Evolutionary conservation across 371 early-diverging fungal genomes (phyloP).

Genomic region (Sporodiniella umbellata): DNA sequence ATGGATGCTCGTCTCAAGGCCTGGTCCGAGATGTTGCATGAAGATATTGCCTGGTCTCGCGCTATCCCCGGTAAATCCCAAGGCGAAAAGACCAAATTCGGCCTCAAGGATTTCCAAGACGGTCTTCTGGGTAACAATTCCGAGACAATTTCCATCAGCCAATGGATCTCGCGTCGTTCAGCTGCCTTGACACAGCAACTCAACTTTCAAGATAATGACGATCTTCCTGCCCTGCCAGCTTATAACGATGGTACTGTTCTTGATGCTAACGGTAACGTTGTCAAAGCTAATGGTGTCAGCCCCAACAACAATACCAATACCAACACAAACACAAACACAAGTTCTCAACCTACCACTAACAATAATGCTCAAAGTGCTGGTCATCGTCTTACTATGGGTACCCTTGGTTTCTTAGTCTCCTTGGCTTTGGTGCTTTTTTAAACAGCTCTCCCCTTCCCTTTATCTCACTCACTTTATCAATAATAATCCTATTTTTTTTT

Average conservation of each 20-base stretch:
- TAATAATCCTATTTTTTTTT: no score
- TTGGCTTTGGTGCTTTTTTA: no score
- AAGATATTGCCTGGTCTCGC: constrained; percentile 55
- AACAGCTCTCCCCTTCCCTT: no score
- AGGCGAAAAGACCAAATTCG: constrained; percentile 36
- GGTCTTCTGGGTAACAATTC: constrained; percentile 28
- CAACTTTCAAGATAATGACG: constrained; percentile 33
- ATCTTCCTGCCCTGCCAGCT: constrained; percentile 34
- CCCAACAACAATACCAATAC: not conserved
- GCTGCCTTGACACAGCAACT: constrained; percentile 29
- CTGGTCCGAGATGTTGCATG: constrained; percentile 45
- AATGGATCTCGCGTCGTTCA: constrained; percentile 34
- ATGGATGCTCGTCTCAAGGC: constrained; percentile 44
- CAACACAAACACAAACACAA: no score
- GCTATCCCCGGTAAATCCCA: constrained; percentile 36
- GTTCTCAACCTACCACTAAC: not conserved
- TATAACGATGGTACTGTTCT: constrained; percentile 28
- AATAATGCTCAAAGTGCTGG: not conserved
- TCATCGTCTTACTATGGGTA: not conserved
- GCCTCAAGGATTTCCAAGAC: constrained; percentile 37
- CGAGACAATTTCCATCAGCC: constrained; percentile 21
- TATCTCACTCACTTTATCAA: no score
- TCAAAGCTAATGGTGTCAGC: not conserved
- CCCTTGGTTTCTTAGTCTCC: no score
- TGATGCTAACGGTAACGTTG: constrained; percentile 28